These are phyloP conservation scores for Vigna reflexopilosa DNA, from an alignment of 306 rosid species.

Conservation along the genomic window DNA sequence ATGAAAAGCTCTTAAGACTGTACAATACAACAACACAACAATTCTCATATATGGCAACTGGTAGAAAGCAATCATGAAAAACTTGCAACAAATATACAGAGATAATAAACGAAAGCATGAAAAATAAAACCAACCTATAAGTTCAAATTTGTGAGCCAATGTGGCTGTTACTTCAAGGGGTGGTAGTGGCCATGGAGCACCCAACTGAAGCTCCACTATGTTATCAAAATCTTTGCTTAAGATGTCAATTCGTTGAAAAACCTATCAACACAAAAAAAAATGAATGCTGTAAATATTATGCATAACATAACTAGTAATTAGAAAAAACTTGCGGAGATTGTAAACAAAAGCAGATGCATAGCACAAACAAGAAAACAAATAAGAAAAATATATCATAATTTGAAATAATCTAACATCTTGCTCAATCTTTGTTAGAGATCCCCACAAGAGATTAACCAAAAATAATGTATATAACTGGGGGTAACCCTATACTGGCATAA, in stretches of 20 bases:
- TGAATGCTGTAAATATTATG: background rate
- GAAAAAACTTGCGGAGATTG: too few relatives aligned
- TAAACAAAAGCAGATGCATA: too few relatives aligned
- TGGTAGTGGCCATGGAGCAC: constrained; percentile 91
- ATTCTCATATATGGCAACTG: constrained; percentile 21
- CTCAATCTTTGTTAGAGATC: too few relatives aligned
- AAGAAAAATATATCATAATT: too few relatives aligned
- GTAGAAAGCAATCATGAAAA: constrained; percentile 11
- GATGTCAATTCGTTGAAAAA: constrained; percentile 88
- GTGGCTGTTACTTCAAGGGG: constrained; percentile 82
- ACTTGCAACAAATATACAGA: background rate
- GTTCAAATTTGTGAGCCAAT: constrained; percentile 94
- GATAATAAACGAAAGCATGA: background rate
- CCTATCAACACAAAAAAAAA: constrained; percentile 56
- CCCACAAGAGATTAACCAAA: too few relatives aligned
- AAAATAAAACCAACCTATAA: constrained; percentile 64
- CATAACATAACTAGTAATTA: background rate
- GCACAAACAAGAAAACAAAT: too few relatives aligned
- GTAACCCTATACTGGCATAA: too few relatives aligned
- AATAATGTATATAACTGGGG: too few relatives aligned
- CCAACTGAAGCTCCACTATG: constrained; percentile 84
- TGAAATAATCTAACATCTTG: too few relatives aligned
- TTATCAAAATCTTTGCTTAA: constrained; percentile 89
- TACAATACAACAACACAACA: background rate
- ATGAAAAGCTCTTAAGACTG: constrained; percentile 3